phyloP scores from a whole-genome alignment of 257 asterid genomes.

The Solanum etuberosum region DNA sequence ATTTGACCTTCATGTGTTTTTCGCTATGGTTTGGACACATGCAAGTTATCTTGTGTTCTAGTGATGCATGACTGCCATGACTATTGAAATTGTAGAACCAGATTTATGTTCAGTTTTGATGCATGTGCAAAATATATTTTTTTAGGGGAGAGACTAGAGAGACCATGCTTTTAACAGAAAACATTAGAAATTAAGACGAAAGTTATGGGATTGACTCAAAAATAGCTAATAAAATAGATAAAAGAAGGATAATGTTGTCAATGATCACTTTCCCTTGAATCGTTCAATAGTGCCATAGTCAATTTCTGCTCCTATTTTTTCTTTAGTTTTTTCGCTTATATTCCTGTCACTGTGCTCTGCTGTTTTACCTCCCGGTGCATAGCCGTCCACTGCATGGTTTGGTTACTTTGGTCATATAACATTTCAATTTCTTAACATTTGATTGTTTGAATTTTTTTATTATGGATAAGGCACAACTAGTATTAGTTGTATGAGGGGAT shows the following conservation, averaged over 20 bases:
- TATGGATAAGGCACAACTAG: no score
- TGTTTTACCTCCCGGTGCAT: conserved; percentile 5
- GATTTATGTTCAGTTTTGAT: neutral
- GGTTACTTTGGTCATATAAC: conserved; percentile 10
- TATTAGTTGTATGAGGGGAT: no score
- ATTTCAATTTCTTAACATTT: conserved; percentile 25
- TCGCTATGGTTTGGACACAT: neutral
- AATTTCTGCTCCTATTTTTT: neutral
- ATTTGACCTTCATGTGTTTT: neutral
- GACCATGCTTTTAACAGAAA: neutral
- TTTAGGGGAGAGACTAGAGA: neutral
- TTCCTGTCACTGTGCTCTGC: neutral
- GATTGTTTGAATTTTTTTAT: no score
- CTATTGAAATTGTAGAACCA: neutral
- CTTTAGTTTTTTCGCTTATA: neutral
- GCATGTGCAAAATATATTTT: neutral
- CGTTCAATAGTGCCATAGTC: neutral
- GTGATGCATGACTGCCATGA: neutral
- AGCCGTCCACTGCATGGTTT: conserved; percentile 10
- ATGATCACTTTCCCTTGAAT: neutral
- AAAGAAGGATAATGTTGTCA: neutral
- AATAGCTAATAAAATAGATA: neutral
- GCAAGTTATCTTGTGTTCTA: neutral
- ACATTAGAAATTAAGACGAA: neutral
- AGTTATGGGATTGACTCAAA: neutral